Conservation (phyloP, 768 basidiomycete species). For the Hortiboletus flavorubellus region DNA sequence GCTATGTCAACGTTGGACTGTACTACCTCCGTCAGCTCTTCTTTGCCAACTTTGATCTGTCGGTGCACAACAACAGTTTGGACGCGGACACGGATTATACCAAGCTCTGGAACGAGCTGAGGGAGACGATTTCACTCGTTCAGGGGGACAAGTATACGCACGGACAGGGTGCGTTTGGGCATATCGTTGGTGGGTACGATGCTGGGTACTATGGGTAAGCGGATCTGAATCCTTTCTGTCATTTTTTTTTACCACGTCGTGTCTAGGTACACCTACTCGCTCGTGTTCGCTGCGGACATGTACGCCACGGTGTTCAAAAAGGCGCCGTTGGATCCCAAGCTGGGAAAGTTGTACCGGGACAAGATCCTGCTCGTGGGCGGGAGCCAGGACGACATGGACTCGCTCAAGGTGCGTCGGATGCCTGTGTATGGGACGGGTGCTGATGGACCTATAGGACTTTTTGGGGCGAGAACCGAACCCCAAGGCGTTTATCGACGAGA, state of each 20-base stretch:
- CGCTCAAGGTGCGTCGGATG: slow-evolving; percentile 53
- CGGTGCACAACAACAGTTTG: slow-evolving; percentile 36
- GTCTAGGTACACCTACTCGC: slow-evolving; percentile 65
- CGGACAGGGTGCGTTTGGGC: slow-evolving; percentile 74
- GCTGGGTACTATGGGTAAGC: slow-evolving; percentile 61
- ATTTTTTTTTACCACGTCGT: background rate
- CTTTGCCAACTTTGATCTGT: slow-evolving; percentile 46
- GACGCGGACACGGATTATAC: slow-evolving; percentile 65
- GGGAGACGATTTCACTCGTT: slow-evolving; percentile 68
- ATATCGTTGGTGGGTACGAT: slow-evolving; percentile 74
- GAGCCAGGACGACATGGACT: slow-evolving; percentile 72
- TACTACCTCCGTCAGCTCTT: slow-evolving; percentile 71
- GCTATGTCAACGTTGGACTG: slow-evolving; percentile 79
- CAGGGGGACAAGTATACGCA: slow-evolving; percentile 54
- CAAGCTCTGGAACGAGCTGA: slow-evolving; percentile 71
- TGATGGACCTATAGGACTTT: slow-evolving; percentile 51
- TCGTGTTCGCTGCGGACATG: slow-evolving; percentile 60
- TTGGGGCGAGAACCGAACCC: slow-evolving; percentile 71
- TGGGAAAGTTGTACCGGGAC: slow-evolving; percentile 67
- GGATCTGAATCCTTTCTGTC: too few relatives aligned
- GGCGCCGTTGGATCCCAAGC: slow-evolving; percentile 67
- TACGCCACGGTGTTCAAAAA: slow-evolving; percentile 75
- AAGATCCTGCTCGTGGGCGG: slow-evolving; percentile 71
- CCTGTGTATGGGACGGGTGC: too few relatives aligned
- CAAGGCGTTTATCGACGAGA: slow-evolving; percentile 67